Evolutionary conservation across 164 flowering plant genomes (phyloP).

Genomic region (Chimonanthus salicifolius): DNA sequence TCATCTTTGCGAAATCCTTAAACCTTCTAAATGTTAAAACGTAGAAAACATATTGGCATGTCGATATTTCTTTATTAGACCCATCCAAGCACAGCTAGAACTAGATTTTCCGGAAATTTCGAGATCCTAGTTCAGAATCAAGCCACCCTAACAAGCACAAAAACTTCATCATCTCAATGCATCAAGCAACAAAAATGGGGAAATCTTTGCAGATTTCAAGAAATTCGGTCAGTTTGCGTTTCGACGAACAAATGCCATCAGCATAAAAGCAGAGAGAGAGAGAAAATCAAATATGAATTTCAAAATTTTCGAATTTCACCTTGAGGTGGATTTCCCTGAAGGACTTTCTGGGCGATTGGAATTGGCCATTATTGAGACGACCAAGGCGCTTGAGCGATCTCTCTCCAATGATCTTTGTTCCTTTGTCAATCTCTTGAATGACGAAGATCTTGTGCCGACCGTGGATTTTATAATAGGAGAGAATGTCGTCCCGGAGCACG

Average conservation of each 20-base stretch:
- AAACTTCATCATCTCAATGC: not conserved
- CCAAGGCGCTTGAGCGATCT: conserved; percentile 49
- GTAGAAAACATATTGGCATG: too few species aligned
- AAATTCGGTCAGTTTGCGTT: too few species aligned
- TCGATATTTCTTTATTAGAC: too few species aligned
- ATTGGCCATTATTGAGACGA: conserved; percentile 18
- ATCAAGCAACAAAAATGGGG: not conserved
- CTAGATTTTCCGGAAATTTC: too few species aligned
- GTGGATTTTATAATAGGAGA: conserved; percentile 68
- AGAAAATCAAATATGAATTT: too few species aligned
- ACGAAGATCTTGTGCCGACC: conserved; percentile 81
- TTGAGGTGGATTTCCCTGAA: conserved; percentile 72
- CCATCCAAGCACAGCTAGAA: too few species aligned
- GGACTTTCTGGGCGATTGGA: conserved; percentile 41
- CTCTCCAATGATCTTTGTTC: conserved; percentile 83
- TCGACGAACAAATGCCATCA: too few species aligned
- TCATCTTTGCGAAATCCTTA: too few species aligned
- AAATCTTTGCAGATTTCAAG: too few species aligned
- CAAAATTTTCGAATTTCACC: conserved; percentile 19
- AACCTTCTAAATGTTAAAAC: too few species aligned
- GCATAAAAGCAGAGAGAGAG: too few species aligned
- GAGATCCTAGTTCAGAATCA: too few species aligned
- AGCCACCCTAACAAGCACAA: not conserved
- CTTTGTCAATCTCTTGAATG: conserved; percentile 62
- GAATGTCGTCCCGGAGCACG: conserved; percentile 50